Percentiles rank a stretch among this genome's conserved stretches.
phyloP scores from a whole-genome alignment of 2,329 filamentous ascomycete genomes.

The Fusarium keratoplasticum region DNA sequence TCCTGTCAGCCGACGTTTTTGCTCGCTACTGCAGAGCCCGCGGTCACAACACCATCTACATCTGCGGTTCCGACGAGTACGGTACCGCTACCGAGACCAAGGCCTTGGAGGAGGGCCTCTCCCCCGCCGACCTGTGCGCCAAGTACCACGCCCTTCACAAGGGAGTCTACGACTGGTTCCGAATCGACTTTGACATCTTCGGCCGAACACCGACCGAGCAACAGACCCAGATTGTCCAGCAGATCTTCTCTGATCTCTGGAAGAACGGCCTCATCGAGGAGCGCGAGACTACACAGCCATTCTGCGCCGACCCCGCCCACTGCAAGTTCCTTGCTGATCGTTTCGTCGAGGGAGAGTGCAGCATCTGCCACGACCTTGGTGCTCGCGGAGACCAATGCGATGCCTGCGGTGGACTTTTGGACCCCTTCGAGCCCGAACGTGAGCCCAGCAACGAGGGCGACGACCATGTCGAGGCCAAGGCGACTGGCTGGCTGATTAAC shows the following conservation, averaged over 20 bases:
- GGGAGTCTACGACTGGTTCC: slow-evolving; percentile 95
- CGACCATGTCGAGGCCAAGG: slow-evolving; percentile 50
- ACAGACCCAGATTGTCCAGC: slow-evolving; percentile 93
- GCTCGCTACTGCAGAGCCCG: slow-evolving; percentile 84
- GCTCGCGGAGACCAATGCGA: slow-evolving; percentile 81
- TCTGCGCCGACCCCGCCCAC: slow-evolving; percentile 77
- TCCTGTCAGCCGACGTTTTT: slow-evolving; percentile 90
- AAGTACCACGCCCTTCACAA: slow-evolving; percentile 94
- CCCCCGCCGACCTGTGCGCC: slow-evolving; percentile 85
- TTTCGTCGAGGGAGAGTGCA: slow-evolving; percentile 84
- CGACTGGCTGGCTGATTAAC: slow-evolving; percentile 73
- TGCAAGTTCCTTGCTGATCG: slow-evolving; percentile 85
- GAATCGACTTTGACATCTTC: slow-evolving; percentile 94
- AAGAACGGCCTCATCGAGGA: slow-evolving; percentile 91
- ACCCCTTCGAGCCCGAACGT: slow-evolving; percentile 71
- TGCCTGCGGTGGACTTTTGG: slow-evolving; percentile 77
- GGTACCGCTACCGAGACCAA: slow-evolving; percentile 97
- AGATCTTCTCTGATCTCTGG: slow-evolving; percentile 88
- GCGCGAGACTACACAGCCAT: slow-evolving; percentile 88
- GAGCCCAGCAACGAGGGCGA: slow-evolving; percentile 49
- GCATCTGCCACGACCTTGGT: slow-evolving; percentile 77
- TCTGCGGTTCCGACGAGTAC: slow-evolving; percentile 93
- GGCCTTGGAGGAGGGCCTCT: slow-evolving; percentile 87
- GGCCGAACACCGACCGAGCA: slow-evolving; percentile 89
- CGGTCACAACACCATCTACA: slow-evolving; percentile 82